These are phyloP conservation scores for Penicillium crystallinum DNA, from an alignment of 495 filamentous ascomycete genomes.

Conservation along the genomic window DNA sequence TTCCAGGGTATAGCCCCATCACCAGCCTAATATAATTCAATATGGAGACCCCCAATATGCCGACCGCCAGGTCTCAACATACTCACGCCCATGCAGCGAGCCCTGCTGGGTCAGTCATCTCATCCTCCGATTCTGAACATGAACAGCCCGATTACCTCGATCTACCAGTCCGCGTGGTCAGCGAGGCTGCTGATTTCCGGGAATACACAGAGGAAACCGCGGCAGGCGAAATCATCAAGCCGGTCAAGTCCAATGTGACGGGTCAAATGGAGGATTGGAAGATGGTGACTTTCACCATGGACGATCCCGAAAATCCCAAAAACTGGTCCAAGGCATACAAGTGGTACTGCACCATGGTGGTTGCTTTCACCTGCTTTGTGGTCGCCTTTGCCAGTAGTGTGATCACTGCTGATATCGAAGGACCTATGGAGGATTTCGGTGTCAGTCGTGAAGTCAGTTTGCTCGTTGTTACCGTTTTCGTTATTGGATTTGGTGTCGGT, in stretches of 20 bases:
- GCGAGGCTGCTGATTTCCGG: constrained; percentile 50
- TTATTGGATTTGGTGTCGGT: constrained; percentile 75
- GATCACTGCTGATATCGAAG: constrained; percentile 61
- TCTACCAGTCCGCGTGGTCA: constrained; percentile 61
- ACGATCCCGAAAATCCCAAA: constrained; percentile 56
- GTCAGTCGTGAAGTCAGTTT: constrained; percentile 63
- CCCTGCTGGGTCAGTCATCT: constrained; percentile 24
- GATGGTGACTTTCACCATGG: constrained; percentile 64
- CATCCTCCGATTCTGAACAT: constrained; percentile 1
- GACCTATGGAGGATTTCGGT: constrained; percentile 54
- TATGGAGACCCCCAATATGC: constrained; percentile 17
- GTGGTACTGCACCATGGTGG: constrained; percentile 62
- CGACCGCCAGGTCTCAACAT: constrained; percentile 2
- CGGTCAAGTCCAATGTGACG: constrained; percentile 44
- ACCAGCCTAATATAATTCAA: constrained; percentile 2
- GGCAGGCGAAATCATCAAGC: constrained; percentile 54
- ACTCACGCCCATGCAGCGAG: constrained; percentile 14
- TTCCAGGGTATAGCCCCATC: constrained; percentile 4
- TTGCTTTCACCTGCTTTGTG: constrained; percentile 59
- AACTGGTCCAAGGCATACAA: constrained; percentile 56
- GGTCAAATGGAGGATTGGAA: constrained; percentile 57
- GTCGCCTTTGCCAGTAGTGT: constrained; percentile 59
- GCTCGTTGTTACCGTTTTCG: constrained; percentile 66
- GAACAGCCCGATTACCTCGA: constrained; percentile 32
- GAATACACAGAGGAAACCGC: constrained; percentile 61